These are phyloP conservation scores for Schizophyllum amplum DNA, from an alignment of 1,284 basidiomycete genomes.

Conservation along the genomic window DNA sequence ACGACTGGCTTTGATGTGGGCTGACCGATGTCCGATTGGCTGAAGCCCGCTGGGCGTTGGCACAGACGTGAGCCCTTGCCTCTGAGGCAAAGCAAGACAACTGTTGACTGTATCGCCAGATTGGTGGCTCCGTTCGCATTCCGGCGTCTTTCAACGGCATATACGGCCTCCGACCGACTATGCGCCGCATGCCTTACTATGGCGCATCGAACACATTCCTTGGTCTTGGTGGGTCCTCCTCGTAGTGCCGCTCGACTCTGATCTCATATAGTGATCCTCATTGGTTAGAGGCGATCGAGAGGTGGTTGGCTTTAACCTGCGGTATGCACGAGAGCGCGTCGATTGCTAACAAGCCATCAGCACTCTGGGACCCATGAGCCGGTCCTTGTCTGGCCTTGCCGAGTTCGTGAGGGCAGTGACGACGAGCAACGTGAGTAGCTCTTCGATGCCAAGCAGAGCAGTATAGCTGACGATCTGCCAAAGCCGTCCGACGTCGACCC, in stretches of 20 bases:
- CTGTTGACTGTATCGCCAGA: background rate
- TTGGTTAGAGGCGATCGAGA: background rate
- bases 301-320: background rate
- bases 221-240: constrained; percentile 38
- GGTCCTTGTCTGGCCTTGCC: constrained; percentile 49
- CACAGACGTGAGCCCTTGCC: background rate
- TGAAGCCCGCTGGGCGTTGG: background rate
- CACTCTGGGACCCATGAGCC: constrained; percentile 57
- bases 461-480: background rate
- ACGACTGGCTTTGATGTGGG: constrained; percentile 36
- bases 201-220: constrained; percentile 56
- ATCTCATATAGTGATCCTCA: background rate
- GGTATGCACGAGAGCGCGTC: background rate
- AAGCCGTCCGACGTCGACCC: constrained; percentile 21
- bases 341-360: background rate
- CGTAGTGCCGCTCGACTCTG: background rate
- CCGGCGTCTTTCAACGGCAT: constrained; percentile 60
- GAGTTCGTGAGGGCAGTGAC: constrained; percentile 52
- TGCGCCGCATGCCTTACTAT: constrained; percentile 60
- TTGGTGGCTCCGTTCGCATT: constrained; percentile 54
- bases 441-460: background rate
- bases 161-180: constrained; percentile 67
- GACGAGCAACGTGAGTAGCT: background rate
- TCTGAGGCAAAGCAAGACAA: background rate
- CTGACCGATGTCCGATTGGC: background rate